Conservation (phyloP, 2,329 filamentous ascomycete genomes). For the Scedosporium boydii region DNA sequence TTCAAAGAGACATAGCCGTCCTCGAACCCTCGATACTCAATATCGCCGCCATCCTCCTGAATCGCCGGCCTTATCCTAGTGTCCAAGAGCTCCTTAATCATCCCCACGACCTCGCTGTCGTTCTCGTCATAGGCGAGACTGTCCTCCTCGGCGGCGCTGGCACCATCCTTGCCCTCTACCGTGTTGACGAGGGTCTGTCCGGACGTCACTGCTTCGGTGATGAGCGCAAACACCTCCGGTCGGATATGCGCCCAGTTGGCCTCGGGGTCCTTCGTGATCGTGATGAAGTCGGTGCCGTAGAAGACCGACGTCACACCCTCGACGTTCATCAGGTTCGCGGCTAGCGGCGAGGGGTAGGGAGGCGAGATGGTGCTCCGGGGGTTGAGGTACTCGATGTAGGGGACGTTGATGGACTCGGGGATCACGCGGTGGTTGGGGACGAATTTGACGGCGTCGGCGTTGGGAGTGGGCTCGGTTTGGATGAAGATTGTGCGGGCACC, state of each 20-base stretch:
- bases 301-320: conserved; percentile 94
- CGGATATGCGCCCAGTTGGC: conserved; percentile 92
- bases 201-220: conserved; percentile 82
- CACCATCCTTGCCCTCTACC: conserved; percentile 49
- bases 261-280: conserved; percentile 80
- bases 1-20: conserved; percentile 73
- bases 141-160: conserved; percentile 45
- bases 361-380: conserved; percentile 82
- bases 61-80: conserved; percentile 92
- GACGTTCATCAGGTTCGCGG: conserved; percentile 81
- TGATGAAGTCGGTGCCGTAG: conserved; percentile 93
- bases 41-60: conserved; percentile 95
- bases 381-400: conserved; percentile 86
- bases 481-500: conserved; percentile 80
- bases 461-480: conserved; percentile 90
- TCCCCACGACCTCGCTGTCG: conserved; percentile 87
- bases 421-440: conserved; percentile 82
- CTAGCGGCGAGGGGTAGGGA: conserved; percentile 83
- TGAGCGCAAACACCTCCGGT: conserved; percentile 88
- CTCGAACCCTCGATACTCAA: conserved; percentile 86
- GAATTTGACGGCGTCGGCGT: conserved; percentile 94
- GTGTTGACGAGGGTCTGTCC: conserved; percentile 74
- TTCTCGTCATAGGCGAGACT: conserved; percentile 77
- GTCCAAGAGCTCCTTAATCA: conserved; percentile 97
- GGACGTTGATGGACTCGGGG: conserved; percentile 59